Evolutionary conservation across 2,329 filamentous ascomycete genomes (phyloP).

Genomic region (Alternaria conjuncta): DNA sequence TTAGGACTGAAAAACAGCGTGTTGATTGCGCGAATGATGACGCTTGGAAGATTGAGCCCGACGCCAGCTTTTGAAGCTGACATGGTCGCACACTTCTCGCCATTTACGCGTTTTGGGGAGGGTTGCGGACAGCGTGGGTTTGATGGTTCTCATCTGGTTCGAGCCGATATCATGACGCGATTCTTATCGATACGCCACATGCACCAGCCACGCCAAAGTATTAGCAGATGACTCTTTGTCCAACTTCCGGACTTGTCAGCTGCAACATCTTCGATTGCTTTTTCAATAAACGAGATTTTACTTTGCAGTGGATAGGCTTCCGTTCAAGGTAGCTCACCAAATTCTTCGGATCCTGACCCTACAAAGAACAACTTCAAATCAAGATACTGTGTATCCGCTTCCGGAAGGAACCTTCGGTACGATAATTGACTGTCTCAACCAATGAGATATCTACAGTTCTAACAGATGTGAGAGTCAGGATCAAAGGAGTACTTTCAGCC

Average conservation of each 20-base stretch:
- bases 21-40: neutral
- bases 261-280: neutral
- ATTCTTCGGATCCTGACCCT: neutral
- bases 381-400: neutral
- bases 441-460: neutral
- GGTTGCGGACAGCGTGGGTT: neutral
- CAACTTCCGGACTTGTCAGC: neutral
- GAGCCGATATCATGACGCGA: constrained; percentile 15
- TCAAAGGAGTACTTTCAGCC: neutral
- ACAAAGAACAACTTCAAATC: neutral
- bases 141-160: neutral
- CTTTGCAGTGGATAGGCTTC: neutral
- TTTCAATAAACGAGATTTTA: neutral
- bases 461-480: neutral
- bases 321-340: neutral
- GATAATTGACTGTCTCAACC: neutral
- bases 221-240: constrained; percentile 4
- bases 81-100: constrained; percentile 18
- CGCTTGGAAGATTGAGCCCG: neutral
- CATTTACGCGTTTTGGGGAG: constrained; percentile 14
- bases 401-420: neutral
- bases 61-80: constrained; percentile 14
- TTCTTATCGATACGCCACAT: constrained; percentile 34
- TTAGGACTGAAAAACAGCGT: constrained; percentile 77
- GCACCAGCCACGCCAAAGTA: constrained; percentile 16